Base-by-base conservation (phyloP, 805 yeast genomes). In the Pichia exigua region DNA sequence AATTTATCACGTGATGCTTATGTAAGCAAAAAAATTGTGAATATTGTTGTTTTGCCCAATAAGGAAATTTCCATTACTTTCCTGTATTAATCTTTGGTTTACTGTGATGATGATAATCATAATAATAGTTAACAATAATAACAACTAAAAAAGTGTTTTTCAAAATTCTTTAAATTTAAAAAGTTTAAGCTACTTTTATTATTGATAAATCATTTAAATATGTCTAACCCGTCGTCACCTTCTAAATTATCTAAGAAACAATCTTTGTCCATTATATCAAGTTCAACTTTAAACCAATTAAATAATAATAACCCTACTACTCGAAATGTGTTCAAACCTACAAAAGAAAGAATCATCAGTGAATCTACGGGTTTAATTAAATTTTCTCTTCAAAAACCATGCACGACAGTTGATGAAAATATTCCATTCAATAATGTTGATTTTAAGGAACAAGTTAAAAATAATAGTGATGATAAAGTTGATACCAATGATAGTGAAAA, bases 301-400 rank as follows among this genome's bases (percentile, higher is more conserved):
- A 35, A 35, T n/a, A 32, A 32, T 32, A 32, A 32, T 45, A 58
- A 56, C 44, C 21, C 18, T 5, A 45, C 42, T 18, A 28, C 46
- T 7, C 26, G 35, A 15, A 35, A 46, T 12, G 35, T 49, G 3
- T 57, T 57, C 4, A 66, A 61, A 38, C 69, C 70, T 10, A 52
- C 61, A 2, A 69, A 61, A 41, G 72, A 73, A 50, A 62, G 82
- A 52, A 60, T 76, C 13, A 65, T 75, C 15, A 76, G 81, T 56
- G 77, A 74, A 54, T 66, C 75, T 8, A 78, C 82, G 0, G 83
- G 83, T 0, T 60, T 78, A 39, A 76, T 69, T 18, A 77, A 75
- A 55, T 74, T 77, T 57, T 64, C 75, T 0, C 51, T 73, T 24
- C 49, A 56, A 26, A 62, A 58, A 26, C 45, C 55, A 3, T 32